Evolutionary conservation across 345 rosid genomes (phyloP), one percentile per base, ranked within the genome.

Genomic region (Luvunga scandens): DNA sequence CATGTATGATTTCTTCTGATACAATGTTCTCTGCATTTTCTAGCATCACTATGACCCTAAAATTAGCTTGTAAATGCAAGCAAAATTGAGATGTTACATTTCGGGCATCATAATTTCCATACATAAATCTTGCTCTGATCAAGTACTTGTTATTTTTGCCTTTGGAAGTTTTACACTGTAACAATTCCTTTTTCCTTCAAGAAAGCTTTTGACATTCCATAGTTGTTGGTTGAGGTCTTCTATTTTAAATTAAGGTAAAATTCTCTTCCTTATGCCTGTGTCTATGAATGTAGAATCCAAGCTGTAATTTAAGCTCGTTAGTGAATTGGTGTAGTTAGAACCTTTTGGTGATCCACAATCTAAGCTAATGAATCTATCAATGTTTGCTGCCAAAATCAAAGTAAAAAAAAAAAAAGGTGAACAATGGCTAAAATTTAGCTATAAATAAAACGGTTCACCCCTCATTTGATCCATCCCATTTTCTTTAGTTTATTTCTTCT

Each of bases 291-390:
- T 21, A 7, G 34, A 72, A 56, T 81, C 84, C 0, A 81, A 66
- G 27, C 0, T 4, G 65, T 84, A 84, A 6, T 63, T 50, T 12
- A 78, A n/a, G 14, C 25, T 45, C 0, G 55, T 63, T 9, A 8
- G 14, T 2, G 22, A 12, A 0, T 84, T 81, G 0, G 55, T 36
- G 30, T 76, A 79, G 72, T 22, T 61, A 2, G 70, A 68, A 38
- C 59, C 66, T 28, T 22, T 31, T 1, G 72, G 68, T 18, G 56
- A 75, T 3, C 87, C 83, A 4, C 83, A 84, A 48, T 81, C 87
- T 73, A 81, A 57, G 84, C 82, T 81, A 21, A 84, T 71, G 75
- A 75, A 84, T n/a, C n/a, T n/a, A n/a, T n/a, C n/a, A n/a, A n/a
- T n/a, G n/a, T n/a, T n/a, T n/a, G n/a, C n/a, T n/a, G n/a, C n/a